phyloP scores from a whole-genome alignment of 495 filamentous ascomycete species.

The Neurospora tetraspora region DNA sequence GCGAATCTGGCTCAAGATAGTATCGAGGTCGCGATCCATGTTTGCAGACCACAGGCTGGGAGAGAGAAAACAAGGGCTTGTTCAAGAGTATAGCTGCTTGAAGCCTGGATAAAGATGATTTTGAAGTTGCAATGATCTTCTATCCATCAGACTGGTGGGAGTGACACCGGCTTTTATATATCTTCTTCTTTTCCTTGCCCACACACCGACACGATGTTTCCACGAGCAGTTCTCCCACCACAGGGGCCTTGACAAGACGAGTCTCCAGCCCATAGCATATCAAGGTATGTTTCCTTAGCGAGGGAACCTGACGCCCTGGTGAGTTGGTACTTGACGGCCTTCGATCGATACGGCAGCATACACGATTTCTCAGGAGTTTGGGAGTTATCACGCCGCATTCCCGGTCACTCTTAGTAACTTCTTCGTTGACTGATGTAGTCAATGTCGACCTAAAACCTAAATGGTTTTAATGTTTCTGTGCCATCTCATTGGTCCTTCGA shows the following conservation, averaged over 20 bases:
- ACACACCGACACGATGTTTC: not conserved
- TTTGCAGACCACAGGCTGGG: not conserved
- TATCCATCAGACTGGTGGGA: not conserved
- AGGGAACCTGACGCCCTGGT: not conserved
- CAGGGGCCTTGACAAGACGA: not conserved
- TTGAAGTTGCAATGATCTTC: not conserved
- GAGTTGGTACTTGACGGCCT: not conserved
- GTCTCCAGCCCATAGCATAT: not conserved
- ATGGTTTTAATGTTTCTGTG: too few species aligned
- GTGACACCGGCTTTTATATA: not conserved
- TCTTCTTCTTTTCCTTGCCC: not conserved
- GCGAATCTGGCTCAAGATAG: not conserved
- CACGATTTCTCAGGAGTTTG: not conserved
- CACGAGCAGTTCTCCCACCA: not conserved
- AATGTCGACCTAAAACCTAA: too few species aligned
- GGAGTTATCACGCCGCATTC: not conserved
- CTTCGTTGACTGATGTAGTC: not conserved
- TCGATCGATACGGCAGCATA: not conserved
- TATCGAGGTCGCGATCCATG: not conserved
- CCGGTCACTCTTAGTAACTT: not conserved
- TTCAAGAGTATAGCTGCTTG: not conserved
- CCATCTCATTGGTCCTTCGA: too few species aligned
- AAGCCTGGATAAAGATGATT: not conserved
- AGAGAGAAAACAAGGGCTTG: not conserved
- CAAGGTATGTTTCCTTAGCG: not conserved